phyloP scores from a whole-genome alignment of 805 yeast species.

The Spathaspora hagerdaliae region DNA sequence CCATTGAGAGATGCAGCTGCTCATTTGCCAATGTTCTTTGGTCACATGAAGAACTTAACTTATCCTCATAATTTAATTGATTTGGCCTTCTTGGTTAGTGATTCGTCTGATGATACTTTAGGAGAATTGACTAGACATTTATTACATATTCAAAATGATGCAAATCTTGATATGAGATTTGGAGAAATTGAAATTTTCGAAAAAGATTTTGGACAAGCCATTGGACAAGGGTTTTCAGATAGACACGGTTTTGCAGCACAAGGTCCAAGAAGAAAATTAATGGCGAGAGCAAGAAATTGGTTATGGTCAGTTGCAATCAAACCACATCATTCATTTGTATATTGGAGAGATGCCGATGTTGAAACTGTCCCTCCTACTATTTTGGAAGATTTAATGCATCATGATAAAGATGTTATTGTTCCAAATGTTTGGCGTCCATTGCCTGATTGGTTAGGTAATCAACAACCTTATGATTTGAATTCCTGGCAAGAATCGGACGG shows the following conservation, averaged over 20 bases:
- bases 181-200: conserved; percentile 85
- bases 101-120: conserved; percentile 85
- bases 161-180: conserved; percentile 59
- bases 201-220: conserved; percentile 88
- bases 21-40: conserved; percentile 85
- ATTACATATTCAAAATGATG: conserved; percentile 59
- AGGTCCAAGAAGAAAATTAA: conserved; percentile 88
- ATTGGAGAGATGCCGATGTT: conserved; percentile 98
- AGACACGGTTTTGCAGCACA: conserved; percentile 96
- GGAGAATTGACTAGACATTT: conserved; percentile 57
- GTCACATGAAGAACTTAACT: conserved; percentile 72
- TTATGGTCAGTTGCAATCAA: conserved; percentile 76
- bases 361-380: conserved; percentile 83
- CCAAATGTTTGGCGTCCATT: conserved; percentile 93
- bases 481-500: conserved; percentile 87
- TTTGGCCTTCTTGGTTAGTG: conserved; percentile 80
- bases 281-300: conserved; percentile 98
- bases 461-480: conserved; percentile 80
- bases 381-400: conserved; percentile 89
- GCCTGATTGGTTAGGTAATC: conserved; percentile 82
- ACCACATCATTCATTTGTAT: conserved; percentile 93
- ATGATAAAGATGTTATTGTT: conserved; percentile 85
- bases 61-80: conserved; percentile 88
- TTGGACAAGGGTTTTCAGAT: conserved; percentile 90
- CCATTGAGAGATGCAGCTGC: conserved; percentile 91